phyloP scores from a whole-genome alignment of 306 rosid species.

The Acacia melanoxylon region DNA sequence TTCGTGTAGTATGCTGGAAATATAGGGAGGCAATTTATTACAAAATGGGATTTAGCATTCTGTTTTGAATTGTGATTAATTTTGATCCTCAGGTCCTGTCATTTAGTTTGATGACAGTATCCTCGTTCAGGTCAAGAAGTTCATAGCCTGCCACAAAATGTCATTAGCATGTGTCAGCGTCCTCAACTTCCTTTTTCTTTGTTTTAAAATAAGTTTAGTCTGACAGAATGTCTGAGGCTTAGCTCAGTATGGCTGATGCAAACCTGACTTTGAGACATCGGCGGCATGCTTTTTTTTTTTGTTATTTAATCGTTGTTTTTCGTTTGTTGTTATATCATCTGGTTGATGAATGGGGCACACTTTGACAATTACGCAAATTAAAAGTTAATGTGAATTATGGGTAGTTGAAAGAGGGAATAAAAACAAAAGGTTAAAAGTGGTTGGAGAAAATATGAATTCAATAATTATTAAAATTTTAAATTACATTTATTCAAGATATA shows the following conservation, averaged over 20 bases:
- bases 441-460: neutral
- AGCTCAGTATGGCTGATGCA: neutral
- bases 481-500: no score
- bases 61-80: neutral
- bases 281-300: neutral
- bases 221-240: neutral
- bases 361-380: neutral
- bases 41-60: neutral
- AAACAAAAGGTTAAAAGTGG: neutral
- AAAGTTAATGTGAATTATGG: neutral
- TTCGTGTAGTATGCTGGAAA: neutral
- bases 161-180: neutral
- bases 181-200: neutral
- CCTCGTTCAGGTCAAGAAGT: neutral
- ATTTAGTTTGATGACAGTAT: neutral
- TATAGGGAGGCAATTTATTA: neutral
- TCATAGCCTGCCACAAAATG: neutral
- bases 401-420: neutral
- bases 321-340: neutral
- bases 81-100: neutral
- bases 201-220: neutral
- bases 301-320: neutral
- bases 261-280: conserved; percentile 13
- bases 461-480: neutral
- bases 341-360: neutral